Conservation (phyloP, 495 filamentous ascomycete genomes). For the Darksidea phi region DNA sequence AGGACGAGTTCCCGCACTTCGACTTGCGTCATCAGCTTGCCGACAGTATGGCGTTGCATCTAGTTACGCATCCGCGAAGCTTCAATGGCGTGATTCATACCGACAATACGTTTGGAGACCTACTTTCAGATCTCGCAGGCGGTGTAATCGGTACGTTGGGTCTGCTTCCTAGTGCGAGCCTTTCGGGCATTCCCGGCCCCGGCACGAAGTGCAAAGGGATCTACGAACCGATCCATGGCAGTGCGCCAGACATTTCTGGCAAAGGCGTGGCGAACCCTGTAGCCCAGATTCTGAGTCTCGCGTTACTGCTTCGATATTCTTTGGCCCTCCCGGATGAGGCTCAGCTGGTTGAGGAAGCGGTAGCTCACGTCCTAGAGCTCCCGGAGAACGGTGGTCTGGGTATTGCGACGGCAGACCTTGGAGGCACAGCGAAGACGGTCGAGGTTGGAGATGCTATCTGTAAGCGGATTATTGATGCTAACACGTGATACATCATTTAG, state of each 20-base stretch:
- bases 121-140: slow-evolving; percentile 92
- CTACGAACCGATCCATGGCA: slow-evolving; percentile 97
- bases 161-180: slow-evolving; percentile 81
- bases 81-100: slow-evolving; percentile 93
- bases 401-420: slow-evolving; percentile 74
- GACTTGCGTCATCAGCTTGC: slow-evolving; percentile 87
- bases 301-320: slow-evolving; percentile 91
- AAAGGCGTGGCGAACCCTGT: slow-evolving; percentile 81
- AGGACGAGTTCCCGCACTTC: slow-evolving; percentile 84
- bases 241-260: slow-evolving; percentile 75
- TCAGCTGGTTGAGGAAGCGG: slow-evolving; percentile 72
- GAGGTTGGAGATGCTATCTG: slow-evolving; percentile 86
- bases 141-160: slow-evolving; percentile 93
- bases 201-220: slow-evolving; percentile 76
- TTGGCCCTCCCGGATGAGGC: slow-evolving; percentile 73
- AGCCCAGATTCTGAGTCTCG: slow-evolving; percentile 80
- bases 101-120: slow-evolving; percentile 94
- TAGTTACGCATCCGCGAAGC: slow-evolving; percentile 89
- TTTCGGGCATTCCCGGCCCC: slow-evolving; percentile 82
- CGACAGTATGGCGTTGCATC: slow-evolving; percentile 92
- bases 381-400: too few relatives aligned
- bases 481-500: too few relatives aligned
- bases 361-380: slow-evolving; percentile 70
- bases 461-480: too few relatives aligned
- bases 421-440: slow-evolving; percentile 65